A percentile compares a stretch with the other conserved stretches of the same genome.
Conservation (phyloP, 2,329 filamentous ascomycete genomes). For the Emydomyces testavorans region DNA sequence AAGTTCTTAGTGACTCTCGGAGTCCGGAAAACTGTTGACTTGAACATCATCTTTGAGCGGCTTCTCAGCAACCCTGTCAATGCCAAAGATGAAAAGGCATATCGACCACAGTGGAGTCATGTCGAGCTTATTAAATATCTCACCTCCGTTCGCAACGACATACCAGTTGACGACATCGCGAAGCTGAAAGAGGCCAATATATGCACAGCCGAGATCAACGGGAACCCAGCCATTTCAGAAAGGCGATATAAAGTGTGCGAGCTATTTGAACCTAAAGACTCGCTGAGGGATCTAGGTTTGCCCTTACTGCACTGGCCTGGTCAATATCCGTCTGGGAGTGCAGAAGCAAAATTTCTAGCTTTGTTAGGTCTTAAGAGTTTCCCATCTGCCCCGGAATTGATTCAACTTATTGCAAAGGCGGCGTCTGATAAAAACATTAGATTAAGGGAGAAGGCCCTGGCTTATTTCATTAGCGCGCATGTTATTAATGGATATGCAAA, state of each 20-base stretch:
- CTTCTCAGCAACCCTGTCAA: conserved; percentile 54
- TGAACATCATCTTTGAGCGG: conserved; percentile 84
- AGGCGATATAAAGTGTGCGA: conserved; percentile 61
- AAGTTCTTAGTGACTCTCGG: conserved; percentile 75
- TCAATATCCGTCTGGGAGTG: conserved; percentile 51
- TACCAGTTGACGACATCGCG: conserved; percentile 68
- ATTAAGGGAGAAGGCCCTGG: conserved; percentile 58
- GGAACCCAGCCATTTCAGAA: conserved; percentile 44
- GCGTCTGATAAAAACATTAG: conserved; percentile 41
- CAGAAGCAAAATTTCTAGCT: conserved; percentile 63
- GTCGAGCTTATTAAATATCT: conserved; percentile 92
- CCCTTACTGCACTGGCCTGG: conserved; percentile 77
- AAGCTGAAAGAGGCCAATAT: conserved; percentile 68
- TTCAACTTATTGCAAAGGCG: conserved; percentile 61
- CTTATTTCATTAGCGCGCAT: conserved; percentile 73
- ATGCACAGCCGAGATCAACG: conserved; percentile 59
- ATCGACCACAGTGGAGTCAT: conserved; percentile 63
- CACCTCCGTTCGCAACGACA: conserved; percentile 77
- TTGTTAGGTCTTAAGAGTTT: conserved; percentile 60
- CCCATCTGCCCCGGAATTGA: conserved; percentile 61
- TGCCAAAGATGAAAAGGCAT: conserved; percentile 37
- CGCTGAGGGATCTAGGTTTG: conserved; percentile 57
- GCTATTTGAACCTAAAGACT: conserved; percentile 66
- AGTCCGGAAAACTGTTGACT: conserved; percentile 87
- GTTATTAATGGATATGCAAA: conserved; percentile 62